Evolutionary conservation across 768 basidiomycete species (phyloP).

Genomic region (Inosperma sp.): DNA sequence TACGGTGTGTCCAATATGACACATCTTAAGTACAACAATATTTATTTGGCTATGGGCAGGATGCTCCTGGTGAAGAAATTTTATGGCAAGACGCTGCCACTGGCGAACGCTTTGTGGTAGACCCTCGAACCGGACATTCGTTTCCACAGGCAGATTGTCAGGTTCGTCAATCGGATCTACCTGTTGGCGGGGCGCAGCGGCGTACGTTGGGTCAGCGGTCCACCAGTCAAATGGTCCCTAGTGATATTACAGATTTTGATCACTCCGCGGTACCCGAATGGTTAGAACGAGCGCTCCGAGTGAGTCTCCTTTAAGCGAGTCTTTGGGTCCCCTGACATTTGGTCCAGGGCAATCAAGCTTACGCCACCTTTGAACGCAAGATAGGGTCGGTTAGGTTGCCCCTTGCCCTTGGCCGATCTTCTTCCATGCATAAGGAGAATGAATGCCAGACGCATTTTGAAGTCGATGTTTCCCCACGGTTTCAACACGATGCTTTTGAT

Average conservation of each 20-base stretch:
- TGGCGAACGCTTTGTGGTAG: conserved; percentile 53
- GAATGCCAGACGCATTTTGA: conserved; percentile 13
- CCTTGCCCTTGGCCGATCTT: conserved; percentile 16
- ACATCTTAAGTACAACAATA: conserved; percentile 8
- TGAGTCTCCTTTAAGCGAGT: conserved; percentile 19
- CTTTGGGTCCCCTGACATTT: conserved; percentile 13
- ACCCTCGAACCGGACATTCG: conserved; percentile 69
- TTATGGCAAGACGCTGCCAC: conserved; percentile 64
- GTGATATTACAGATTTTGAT: conserved; percentile 7
- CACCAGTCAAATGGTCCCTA: not conserved
- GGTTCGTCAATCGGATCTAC: conserved; percentile 7
- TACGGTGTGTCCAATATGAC: conserved; percentile 14
- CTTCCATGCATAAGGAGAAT: conserved; percentile 10
- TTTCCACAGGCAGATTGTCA: conserved; percentile 28
- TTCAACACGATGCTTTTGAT: conserved; percentile 12
- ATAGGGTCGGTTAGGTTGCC: conserved; percentile 36
- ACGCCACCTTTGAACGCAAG: conserved; percentile 42
- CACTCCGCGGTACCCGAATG: conserved; percentile 47
- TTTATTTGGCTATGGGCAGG: conserved; percentile 20
- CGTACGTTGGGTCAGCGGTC: conserved; percentile 23
- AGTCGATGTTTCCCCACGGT: conserved; percentile 7
- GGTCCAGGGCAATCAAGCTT: conserved; percentile 53
- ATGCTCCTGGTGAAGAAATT: conserved; percentile 31
- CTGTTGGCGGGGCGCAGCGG: conserved; percentile 14
- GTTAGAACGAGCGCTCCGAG: conserved; percentile 59